Evolutionary conservation across 805 yeast genomes (phyloP), one percentile per base, ranked within the genome.

Genomic region (Wickerhamiella azymoides): DNA sequence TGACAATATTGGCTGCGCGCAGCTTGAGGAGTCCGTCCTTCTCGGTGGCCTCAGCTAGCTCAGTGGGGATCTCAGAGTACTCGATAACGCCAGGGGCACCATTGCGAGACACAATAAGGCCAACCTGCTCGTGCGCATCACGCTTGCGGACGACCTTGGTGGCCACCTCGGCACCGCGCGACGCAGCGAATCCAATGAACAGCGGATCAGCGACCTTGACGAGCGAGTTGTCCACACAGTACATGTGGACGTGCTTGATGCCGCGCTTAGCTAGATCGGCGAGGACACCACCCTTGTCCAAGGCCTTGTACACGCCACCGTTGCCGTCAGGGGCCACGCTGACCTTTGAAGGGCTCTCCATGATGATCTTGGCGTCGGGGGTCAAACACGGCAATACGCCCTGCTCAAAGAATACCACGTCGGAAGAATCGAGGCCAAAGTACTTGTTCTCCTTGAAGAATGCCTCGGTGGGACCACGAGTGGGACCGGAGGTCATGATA

Each of bases 311-410:
- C 43, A 92, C 69, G 1, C 99, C 99, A 48, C 99, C 99, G 61
- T 92, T 92, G 1, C 99, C 99, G 63, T 92, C 97, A 1, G 99
- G 99, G 6, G 96, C 83, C 56, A 82, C 81, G 24, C 86, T 79
- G 33, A 84, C 70, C 21, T 70, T 63, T 36, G 65, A 58, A 37
- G 71, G 67, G 7, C 76, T 61, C 50, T 76, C 77, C 58, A 85
- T 58, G 47, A 88, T 70, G 53, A 92, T 73, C 56, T 79, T 74
- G 36, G 96, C 98, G 24, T 74, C 74, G 40, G 67, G 54, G 54
- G 75, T 74, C 51, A 92, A 77, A 49, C 96, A 93, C 10, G 99
- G 99, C 52, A 92, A 70, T 1, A 89, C 83, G 18, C 98, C 98
- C 64, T 92, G 99, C 65, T 89, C 80, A 64, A 92, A 92, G 57